Base-by-base conservation (phyloP, 345 rosid genomes). In the Corchorus capsularis region DNA sequence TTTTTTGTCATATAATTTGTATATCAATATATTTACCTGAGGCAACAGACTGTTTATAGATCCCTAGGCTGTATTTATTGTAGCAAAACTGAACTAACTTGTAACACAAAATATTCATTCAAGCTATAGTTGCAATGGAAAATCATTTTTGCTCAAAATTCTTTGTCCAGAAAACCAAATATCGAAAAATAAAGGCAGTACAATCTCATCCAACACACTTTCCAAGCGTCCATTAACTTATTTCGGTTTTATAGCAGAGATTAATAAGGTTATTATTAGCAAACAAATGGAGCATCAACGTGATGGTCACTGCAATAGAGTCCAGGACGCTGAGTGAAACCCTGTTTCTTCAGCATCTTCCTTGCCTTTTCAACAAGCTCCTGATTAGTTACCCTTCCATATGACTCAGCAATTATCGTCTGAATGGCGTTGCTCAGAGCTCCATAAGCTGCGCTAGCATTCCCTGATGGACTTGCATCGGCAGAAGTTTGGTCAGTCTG, bases 361-460 rank as follows among this genome's bases (percentile, higher is more conserved):
- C 99, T 92, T 0, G 98, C 93, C 64, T 79, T 84, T 17, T 52
- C 2, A 60, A 96, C 99, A 20, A 96, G 87, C 56, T 93, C 90
- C 41, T 73, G 74, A 67, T 93, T 89, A 14, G 92, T 68, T 57
- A 93, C 78, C 14, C 47, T 78, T 37, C 92, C 98, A 20, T 87
- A 88, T 0, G 94, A 54, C n/a, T 89, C 90, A 0, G 88, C 89
- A 70, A 96, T 63, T 73, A 96, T 87, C 35, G 77, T 82, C 91
- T 96, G 99, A 73, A 96, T 87, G 12, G 93, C 94, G 63, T 96
- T 96, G 89, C 99, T 96, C 64, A 93, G 88, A 32, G 99, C 99
- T 75, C 99, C 99, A 74, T 93, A 93, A 55, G 99, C 92, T 79
- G 83, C 88, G 1, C 71, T 62, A 27, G 96, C 54, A 37, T 83